Percentiles rank a stretch among this genome's conserved stretches.
Conservation (phyloP, 1,139 yeast genomes). For the Blastobotrys buckinghamii region DNA sequence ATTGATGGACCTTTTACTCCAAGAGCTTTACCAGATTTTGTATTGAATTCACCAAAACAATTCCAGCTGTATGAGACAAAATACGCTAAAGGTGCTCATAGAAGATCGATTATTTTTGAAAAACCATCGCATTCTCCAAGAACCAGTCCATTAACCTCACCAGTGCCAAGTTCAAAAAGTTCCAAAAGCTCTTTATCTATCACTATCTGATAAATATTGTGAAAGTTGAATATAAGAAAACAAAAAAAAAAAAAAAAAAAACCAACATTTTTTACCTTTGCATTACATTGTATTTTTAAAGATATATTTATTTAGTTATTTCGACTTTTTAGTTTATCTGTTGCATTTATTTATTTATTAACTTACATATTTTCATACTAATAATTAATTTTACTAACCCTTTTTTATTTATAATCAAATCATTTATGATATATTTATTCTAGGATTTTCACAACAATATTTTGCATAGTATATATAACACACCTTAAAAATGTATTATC, state of each 20-base stretch:
- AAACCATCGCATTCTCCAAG: not conserved
- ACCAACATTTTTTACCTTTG: too few species aligned
- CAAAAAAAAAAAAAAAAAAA: too few species aligned
- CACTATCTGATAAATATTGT: too few species aligned
- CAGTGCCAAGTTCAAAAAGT: not conserved
- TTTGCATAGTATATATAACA: too few species aligned
- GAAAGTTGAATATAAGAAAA: too few species aligned
- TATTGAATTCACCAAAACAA: not conserved
- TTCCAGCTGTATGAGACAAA: conserved; percentile 4
- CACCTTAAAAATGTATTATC: too few species aligned
- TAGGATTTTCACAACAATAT: too few species aligned
- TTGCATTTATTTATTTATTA: not conserved
- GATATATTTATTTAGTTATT: not conserved
- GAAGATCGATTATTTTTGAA: conserved; percentile 1
- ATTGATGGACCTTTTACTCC: conserved; percentile 7
- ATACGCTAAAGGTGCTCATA: not conserved
- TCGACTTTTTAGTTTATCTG: too few species aligned
- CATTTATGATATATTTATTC: too few species aligned
- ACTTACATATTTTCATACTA: too few species aligned
- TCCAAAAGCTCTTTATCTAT: not conserved
- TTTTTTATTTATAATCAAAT: too few species aligned
- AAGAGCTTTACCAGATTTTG: conserved; percentile 1
- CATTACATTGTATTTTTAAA: not conserved
- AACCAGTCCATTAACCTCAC: not conserved
- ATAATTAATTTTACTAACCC: too few species aligned